Conservation (phyloP, 2,329 filamentous ascomycete genomes). For the Clarireedia monteithiana region DNA sequence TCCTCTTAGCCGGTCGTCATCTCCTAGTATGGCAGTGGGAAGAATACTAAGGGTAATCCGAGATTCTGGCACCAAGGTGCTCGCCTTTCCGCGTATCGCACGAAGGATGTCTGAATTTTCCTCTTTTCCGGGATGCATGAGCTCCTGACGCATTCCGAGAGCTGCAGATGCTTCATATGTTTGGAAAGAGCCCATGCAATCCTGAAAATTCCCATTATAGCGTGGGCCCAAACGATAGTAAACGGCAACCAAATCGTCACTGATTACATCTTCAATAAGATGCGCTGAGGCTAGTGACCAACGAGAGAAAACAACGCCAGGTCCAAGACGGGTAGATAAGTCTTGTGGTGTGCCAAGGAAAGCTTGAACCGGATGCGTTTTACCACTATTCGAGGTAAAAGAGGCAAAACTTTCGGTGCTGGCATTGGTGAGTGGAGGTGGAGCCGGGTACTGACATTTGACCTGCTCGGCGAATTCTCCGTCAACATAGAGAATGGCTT, state of each 20-base stretch:
- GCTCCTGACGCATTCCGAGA: slow-evolving; percentile 84
- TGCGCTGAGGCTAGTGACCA: slow-evolving; percentile 90
- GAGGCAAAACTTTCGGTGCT: slow-evolving; percentile 64
- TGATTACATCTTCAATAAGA: slow-evolving; percentile 78
- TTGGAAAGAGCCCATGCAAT: slow-evolving; percentile 90
- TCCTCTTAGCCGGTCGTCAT: slow-evolving; percentile 65
- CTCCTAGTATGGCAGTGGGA: slow-evolving; percentile 70
- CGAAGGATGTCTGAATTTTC: slow-evolving; percentile 86
- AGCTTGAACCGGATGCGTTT: slow-evolving; percentile 69
- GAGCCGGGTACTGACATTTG: slow-evolving; percentile 79
- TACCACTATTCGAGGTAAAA: slow-evolving; percentile 51
- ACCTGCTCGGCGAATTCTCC: slow-evolving; percentile 91
- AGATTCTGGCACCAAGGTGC: slow-evolving; percentile 70
- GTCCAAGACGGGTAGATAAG: slow-evolving; percentile 67
- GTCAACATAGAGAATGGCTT: slow-evolving; percentile 83
- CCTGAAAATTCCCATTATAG: slow-evolving; percentile 94
- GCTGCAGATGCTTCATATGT: slow-evolving; percentile 92
- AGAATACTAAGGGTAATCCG: slow-evolving; percentile 78
- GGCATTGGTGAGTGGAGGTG: slow-evolving; percentile 56
- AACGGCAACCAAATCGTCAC: slow-evolving; percentile 86
- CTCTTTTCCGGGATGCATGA: slow-evolving; percentile 81
- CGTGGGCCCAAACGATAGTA: slow-evolving; percentile 83
- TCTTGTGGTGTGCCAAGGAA: slow-evolving; percentile 91
- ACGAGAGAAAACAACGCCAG: slow-evolving; percentile 64
- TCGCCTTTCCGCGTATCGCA: slow-evolving; percentile 80